These are phyloP conservation scores for Oryza officinalis DNA, from an alignment of 176 grass and related monocot genomes.

Conservation along the genomic window DNA sequence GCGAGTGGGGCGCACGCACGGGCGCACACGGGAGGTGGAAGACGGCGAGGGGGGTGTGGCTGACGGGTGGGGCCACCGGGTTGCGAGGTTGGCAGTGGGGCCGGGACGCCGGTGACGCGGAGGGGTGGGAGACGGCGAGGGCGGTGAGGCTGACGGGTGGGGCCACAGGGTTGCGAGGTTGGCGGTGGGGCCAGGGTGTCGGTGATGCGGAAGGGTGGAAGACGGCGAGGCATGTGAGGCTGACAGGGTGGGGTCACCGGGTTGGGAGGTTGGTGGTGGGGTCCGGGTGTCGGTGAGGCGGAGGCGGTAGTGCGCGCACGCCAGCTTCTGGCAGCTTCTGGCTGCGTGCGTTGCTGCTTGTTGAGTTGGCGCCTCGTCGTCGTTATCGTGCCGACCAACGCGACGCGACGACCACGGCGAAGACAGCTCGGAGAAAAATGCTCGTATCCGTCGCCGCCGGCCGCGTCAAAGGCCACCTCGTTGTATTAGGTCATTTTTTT, in stretches of 20 bases:
- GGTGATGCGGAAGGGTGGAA: too few species aligned
- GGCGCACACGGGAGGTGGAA: too few species aligned
- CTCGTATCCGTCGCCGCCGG: background rate
- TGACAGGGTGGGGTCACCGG: constrained; percentile 4
- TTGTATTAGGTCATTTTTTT: too few species aligned
- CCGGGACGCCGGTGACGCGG: constrained; percentile 14
- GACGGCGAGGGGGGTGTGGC: background rate
- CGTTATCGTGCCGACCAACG: background rate
- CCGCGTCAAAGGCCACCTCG: background rate
- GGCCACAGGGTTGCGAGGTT: background rate
- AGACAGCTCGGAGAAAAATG: background rate
- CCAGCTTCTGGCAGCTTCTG: background rate
- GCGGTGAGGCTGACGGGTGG: background rate
- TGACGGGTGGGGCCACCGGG: constrained; percentile 6
- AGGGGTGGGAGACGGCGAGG: too few species aligned
- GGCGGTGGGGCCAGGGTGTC: too few species aligned
- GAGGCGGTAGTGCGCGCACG: background rate
- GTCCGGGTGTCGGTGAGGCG: constrained; percentile 16
- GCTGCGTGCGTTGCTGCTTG: background rate
- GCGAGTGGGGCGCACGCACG: constrained; percentile 28
- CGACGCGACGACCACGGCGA: background rate
- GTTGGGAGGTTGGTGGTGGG: background rate
- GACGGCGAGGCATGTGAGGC: background rate
- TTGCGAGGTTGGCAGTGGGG: background rate
- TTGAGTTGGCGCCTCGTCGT: constrained; percentile 37